A percentile compares a stretch with the other conserved stretches of the same genome.
These are phyloP conservation scores for Camellia oleifera DNA, from an alignment of 179 eudicot genomes.

Conservation along the genomic window DNA sequence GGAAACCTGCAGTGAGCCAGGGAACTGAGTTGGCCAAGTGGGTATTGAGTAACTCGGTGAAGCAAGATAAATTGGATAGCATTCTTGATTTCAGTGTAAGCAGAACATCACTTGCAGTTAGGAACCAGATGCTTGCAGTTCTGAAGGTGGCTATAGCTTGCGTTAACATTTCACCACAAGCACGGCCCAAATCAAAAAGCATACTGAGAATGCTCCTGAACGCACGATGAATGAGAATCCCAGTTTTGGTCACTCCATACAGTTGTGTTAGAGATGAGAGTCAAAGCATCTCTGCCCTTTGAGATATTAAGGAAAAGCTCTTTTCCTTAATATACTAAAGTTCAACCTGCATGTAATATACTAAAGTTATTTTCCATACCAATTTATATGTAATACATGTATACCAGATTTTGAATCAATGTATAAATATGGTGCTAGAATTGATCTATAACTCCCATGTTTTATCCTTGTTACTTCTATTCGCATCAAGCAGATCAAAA, in stretches of 20 bases:
- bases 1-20: constrained; percentile 70
- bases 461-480: no score
- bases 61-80: constrained; percentile 57
- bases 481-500: no score
- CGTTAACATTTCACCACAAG: constrained; percentile 64
- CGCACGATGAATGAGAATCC: constrained; percentile 27
- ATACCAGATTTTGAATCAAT: not conserved
- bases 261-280: not conserved
- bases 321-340: not conserved
- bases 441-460: no score
- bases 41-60: constrained; percentile 53
- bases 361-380: not conserved
- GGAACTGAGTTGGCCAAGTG: constrained; percentile 79
- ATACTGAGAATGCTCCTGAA: constrained; percentile 77
- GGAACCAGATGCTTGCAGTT: constrained; percentile 76
- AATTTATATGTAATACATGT: not conserved
- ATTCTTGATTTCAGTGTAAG: constrained; percentile 67
- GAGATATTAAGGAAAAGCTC: not conserved
- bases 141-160: constrained; percentile 78
- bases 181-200: constrained; percentile 79
- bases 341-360: not conserved
- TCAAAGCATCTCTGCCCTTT: not conserved
- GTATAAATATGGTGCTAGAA: not conserved
- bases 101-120: constrained; percentile 52
- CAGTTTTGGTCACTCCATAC: not conserved